Conservation (phyloP, 352 stramenopile genomes). For the Pythium monospermum region DNA sequence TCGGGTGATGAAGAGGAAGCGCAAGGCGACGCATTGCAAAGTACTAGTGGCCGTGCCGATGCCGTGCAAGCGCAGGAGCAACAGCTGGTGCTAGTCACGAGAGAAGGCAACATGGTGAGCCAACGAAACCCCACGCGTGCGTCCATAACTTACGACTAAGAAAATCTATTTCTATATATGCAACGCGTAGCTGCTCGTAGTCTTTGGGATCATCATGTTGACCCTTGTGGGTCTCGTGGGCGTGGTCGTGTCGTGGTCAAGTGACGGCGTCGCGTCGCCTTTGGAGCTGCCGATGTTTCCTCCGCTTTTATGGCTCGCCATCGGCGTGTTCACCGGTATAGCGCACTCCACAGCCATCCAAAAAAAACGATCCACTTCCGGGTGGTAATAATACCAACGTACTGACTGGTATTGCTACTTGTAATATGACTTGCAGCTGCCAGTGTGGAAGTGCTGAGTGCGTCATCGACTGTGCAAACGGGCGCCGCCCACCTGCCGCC, state of each 20-base stretch:
- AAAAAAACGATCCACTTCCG: no score
- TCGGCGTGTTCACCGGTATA: slow-evolving; percentile 80
- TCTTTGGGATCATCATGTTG: slow-evolving; percentile 68
- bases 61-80: slow-evolving; percentile 27
- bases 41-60: no score
- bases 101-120: slow-evolving; percentile 50
- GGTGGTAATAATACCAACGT: no score
- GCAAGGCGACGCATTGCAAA: slow-evolving; percentile 13
- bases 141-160: neutral
- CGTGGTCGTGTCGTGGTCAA: slow-evolving; percentile 52
- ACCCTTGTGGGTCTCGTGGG: slow-evolving; percentile 58
- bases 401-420: no score
- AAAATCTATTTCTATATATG: neutral
- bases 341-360: no score
- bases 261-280: slow-evolving; percentile 32
- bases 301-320: slow-evolving; percentile 73
- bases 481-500: slow-evolving; percentile 24
- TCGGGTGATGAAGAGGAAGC: slow-evolving; percentile 37
- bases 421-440: no score
- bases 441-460: slow-evolving; percentile 39
- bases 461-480: slow-evolving; percentile 1
- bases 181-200: slow-evolving; percentile 43
- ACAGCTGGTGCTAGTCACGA: slow-evolving; percentile 33
- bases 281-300: slow-evolving; percentile 69
- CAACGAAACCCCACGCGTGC: neutral